Evolutionary conservation across 139 green algal species (phyloP), one percentile per base, ranked within the genome.

Genomic region (Tetratostichococcus sp.): DNA sequence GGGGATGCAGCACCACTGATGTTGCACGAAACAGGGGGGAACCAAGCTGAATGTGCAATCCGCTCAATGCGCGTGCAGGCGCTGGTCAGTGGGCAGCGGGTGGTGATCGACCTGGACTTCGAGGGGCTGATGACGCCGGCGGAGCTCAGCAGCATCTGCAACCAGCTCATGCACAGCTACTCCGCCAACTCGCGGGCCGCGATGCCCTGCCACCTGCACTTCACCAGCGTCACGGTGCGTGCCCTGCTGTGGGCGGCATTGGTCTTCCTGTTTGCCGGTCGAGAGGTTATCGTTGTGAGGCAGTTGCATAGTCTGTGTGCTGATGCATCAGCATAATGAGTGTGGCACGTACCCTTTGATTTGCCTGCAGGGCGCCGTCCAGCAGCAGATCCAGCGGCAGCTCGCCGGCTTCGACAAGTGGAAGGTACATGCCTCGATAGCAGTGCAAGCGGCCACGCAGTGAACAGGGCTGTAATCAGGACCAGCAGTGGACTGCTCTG

Each of bases 91-190:
- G 70, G 80, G 22, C 86, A 92, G 76, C 72, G 79, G 50, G 68
- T 95, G 1, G 75, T 92, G 8, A 83, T 96, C 16, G 91, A 96
- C 71, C 75, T 94, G 19, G 89, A 89, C 58, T 96, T 93, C 76
- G 79, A 79, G 25, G 62, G 84, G 11, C 58, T 83, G 28, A 96
- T 96, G 91, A 83, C 65, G 19, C 74, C 86, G 1, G 35, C 23
- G 11, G 89, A 95, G 79, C 57, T 87, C 4, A 80, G 77, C 32
- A 86, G 79, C 76, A 79, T 96, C 11, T 73, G 43, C 30, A 75
- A 91, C 74, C 91, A 96, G 85, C 76, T 96, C 39, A 43, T 19
- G 25, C 93, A 90, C 80, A 83, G 68, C 67, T 94, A 94, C 74
- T 77, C 79, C 17, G 73, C 77, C 65, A 91, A 91, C 77, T 70